Percentiles rank a stretch among this genome's conserved stretches.
phyloP scores from a whole-genome alignment of 257 asterid genomes.

The Capsicum pubescens region DNA sequence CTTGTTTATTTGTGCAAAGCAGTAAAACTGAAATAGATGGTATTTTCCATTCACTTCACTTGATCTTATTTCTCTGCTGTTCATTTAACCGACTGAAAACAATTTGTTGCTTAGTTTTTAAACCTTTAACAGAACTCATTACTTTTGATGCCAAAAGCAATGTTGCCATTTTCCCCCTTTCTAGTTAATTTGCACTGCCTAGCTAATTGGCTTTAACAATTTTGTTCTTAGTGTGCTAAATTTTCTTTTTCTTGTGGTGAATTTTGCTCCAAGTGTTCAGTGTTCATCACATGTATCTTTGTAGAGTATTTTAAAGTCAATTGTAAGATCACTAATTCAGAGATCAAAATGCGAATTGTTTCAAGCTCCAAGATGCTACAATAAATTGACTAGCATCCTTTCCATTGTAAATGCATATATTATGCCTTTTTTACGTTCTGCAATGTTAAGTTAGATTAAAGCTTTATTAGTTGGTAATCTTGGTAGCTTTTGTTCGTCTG shows the following conservation, averaged over 20 bases:
- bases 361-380: not conserved
- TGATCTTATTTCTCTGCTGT: conserved; percentile 14
- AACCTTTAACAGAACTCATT: not conserved
- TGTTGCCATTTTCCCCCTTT: not conserved
- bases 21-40: not conserved
- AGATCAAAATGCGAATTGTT: conserved; percentile 1
- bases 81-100: not conserved
- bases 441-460: not conserved
- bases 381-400: conserved; percentile 7
- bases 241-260: not conserved
- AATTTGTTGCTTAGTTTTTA: not conserved
- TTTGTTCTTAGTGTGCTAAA: not conserved
- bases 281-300: not conserved
- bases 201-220: not conserved
- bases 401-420: not conserved
- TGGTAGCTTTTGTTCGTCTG: not conserved
- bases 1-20: not conserved
- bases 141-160: not conserved
- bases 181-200: not conserved
- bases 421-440: not conserved
- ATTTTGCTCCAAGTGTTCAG: not conserved
- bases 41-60: not conserved
- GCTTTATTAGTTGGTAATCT: not conserved
- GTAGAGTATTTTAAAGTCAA: not conserved
- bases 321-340: not conserved